These are phyloP conservation scores for Herpetospermum pedunculosum DNA, from an alignment of 306 rosid species.

Conservation along the genomic window DNA sequence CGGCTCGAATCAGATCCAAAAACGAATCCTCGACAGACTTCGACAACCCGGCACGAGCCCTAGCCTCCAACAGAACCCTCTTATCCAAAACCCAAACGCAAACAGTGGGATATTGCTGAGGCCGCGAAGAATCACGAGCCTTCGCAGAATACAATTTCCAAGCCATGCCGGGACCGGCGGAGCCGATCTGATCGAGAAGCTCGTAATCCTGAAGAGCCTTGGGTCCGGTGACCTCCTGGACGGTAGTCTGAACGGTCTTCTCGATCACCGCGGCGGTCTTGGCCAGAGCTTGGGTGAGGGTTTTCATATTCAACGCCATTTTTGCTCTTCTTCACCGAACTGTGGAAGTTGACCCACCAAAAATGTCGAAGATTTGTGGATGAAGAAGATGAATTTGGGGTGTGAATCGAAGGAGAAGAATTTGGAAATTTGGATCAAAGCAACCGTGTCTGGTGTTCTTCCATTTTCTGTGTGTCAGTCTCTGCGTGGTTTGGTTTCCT, in stretches of 20 bases:
- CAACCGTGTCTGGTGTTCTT: neutral
- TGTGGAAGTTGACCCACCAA: neutral
- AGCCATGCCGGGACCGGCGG: conserved; percentile 75
- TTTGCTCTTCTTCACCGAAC: neutral
- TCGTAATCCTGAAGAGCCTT: conserved; percentile 88
- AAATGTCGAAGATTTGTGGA: neutral
- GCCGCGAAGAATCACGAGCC: conserved; percentile 68
- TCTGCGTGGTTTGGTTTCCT: neutral
- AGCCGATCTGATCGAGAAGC: conserved; percentile 87
- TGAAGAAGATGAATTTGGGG: neutral
- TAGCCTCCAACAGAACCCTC: conserved; percentile 53
- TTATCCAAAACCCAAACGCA: conserved; percentile 93
- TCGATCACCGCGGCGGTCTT: conserved; percentile 95
- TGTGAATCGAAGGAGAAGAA: neutral
- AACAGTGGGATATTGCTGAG: conserved; percentile 77
- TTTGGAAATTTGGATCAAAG: neutral
- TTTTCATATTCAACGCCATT: conserved; percentile 90
- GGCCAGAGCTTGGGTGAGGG: conserved; percentile 93
- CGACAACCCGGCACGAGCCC: conserved; percentile 60
- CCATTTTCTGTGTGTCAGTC: conserved; percentile 1
- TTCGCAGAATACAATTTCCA: conserved; percentile 76
- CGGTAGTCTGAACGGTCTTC: conserved; percentile 79
- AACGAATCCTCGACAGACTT: conserved; percentile 78
- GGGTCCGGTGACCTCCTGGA: conserved; percentile 97
- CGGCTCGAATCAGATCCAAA: conserved; percentile 66